Percentiles rank a stretch among this genome's conserved stretches.
Conservation (phyloP, 208 protist genomes). For the Trypanosoma avium region DNA sequence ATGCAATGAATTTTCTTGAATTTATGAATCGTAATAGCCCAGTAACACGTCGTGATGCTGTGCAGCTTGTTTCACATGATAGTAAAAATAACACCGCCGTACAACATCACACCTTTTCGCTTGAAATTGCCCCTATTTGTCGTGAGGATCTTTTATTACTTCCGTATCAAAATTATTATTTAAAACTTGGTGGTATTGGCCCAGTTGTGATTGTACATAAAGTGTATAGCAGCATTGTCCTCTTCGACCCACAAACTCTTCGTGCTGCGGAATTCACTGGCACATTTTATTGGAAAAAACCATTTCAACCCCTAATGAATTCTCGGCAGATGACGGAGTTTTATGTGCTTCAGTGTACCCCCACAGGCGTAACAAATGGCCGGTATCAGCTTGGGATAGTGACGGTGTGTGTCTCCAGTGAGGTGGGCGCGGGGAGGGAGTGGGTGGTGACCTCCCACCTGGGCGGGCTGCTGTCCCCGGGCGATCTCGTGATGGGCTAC, state of each 20-base stretch:
- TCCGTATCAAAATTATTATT: slow-evolving; percentile 86
- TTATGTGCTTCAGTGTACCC: slow-evolving; percentile 94
- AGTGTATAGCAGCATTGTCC: slow-evolving; percentile 94
- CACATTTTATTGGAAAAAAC: slow-evolving; percentile 93
- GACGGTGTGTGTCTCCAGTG: slow-evolving; percentile 92
- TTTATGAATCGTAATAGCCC: slow-evolving; percentile 94
- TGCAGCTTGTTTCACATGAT: slow-evolving; percentile 98
- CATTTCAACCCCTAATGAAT: slow-evolving; percentile 88
- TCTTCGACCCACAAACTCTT: slow-evolving; percentile 96
- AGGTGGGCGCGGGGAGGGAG: slow-evolving; percentile 95
- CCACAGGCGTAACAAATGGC: slow-evolving; percentile 76
- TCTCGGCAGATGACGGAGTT: slow-evolving; percentile 92
- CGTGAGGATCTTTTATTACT: slow-evolving; percentile 94
- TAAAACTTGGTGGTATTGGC: slow-evolving; percentile 87
- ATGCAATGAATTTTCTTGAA: slow-evolving; percentile 97
- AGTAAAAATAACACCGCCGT: slow-evolving; percentile 98
- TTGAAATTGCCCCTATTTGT: slow-evolving; percentile 98
- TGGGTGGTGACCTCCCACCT: slow-evolving; percentile 94
- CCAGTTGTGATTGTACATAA: slow-evolving; percentile 94
- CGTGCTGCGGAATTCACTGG: slow-evolving; percentile 90
- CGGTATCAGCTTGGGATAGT: slow-evolving; percentile 91
- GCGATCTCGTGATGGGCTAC: slow-evolving; percentile 95
- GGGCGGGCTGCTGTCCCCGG: slow-evolving; percentile 91
- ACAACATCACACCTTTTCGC: slow-evolving; percentile 97
- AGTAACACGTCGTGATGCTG: slow-evolving; percentile 88